These are phyloP conservation scores for Capronia epimyces DNA, from an alignment of 2,329 filamentous ascomycete genomes.

Conservation along the genomic window DNA sequence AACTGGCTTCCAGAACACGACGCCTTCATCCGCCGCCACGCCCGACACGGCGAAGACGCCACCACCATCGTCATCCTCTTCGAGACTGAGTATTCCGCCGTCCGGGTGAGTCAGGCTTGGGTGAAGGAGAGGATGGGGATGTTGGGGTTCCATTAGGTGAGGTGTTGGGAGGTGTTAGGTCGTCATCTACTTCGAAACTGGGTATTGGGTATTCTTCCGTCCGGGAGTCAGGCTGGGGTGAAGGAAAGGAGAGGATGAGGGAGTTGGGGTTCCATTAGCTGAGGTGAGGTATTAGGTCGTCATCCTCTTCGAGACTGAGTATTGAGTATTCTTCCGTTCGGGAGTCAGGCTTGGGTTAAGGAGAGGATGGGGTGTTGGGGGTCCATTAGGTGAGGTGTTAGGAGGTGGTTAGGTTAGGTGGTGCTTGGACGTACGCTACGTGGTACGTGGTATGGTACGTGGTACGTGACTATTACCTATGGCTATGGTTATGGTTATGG, in stretches of 20 bases:
- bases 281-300: neutral
- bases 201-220: constrained; percentile 28
- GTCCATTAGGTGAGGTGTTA: neutral
- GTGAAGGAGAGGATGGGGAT: constrained; percentile 14
- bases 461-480: too few species aligned
- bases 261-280: neutral
- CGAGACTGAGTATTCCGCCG: constrained; percentile 29
- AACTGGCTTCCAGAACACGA: constrained; percentile 25
- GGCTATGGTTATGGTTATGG: too few species aligned
- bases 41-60: constrained; percentile 26
- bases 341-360: constrained; percentile 17
- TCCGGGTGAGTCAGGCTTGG: constrained; percentile 17
- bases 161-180: neutral
- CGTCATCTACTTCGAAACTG: constrained; percentile 30
- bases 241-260: constrained; percentile 15
- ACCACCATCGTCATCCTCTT: constrained; percentile 27
- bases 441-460: too few species aligned
- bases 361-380: constrained; percentile 6
- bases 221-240: constrained; percentile 16
- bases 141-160: neutral
- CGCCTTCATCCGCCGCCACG: constrained; percentile 21
- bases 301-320: constrained; percentile 32
- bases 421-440: too few species aligned
- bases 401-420: too few species aligned
- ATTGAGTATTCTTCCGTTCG: constrained; percentile 25